A percentile compares a stretch with the other conserved stretches of the same genome.
These are phyloP conservation scores for Caryopteris hybrid DNA, from an alignment of 305 asterid genomes.

Conservation along the genomic window DNA sequence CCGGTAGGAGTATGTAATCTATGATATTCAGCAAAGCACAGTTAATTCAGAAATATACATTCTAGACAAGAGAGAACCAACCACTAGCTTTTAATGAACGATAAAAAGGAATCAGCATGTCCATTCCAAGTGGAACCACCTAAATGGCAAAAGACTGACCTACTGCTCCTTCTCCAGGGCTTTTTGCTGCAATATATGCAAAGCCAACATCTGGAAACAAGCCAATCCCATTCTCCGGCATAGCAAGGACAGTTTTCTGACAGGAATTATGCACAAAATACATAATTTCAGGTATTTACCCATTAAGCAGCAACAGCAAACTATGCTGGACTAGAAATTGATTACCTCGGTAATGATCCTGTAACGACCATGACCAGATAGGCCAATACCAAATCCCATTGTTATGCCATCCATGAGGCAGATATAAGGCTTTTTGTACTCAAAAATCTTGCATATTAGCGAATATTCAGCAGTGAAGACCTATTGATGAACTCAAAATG, in stretches of 20 bases:
- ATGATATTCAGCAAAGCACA: background rate
- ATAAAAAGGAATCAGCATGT: background rate
- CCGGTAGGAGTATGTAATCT: background rate
- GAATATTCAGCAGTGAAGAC: conserved; percentile 93
- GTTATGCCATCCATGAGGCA: conserved; percentile 96
- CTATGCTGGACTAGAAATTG: conserved; percentile 15
- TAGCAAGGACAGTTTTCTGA: conserved; percentile 92
- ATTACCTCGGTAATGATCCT: conserved; percentile 87
- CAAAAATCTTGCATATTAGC: conserved; percentile 80
- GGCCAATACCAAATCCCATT: conserved; percentile 98
- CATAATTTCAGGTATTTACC: conserved; percentile 6
- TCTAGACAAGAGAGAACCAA: background rate
- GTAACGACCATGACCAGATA: conserved; percentile 92
- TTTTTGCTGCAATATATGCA: conserved; percentile 86
- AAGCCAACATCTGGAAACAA: conserved; percentile 97
- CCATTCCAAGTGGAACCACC: background rate
- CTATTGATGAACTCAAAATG: conserved; percentile 32
- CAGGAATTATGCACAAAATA: conserved; percentile 19
- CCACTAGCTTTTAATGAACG: background rate
- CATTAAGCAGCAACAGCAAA: conserved; percentile 3
- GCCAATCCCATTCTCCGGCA: conserved; percentile 98
- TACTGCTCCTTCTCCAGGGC: conserved; percentile 96
- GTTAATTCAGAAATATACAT: background rate
- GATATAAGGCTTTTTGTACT: conserved; percentile 89
- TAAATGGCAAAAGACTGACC: conserved; percentile 46